Conservation (phyloP, 164 flowering plant genomes). For the Macadamia tetraphylla region DNA sequence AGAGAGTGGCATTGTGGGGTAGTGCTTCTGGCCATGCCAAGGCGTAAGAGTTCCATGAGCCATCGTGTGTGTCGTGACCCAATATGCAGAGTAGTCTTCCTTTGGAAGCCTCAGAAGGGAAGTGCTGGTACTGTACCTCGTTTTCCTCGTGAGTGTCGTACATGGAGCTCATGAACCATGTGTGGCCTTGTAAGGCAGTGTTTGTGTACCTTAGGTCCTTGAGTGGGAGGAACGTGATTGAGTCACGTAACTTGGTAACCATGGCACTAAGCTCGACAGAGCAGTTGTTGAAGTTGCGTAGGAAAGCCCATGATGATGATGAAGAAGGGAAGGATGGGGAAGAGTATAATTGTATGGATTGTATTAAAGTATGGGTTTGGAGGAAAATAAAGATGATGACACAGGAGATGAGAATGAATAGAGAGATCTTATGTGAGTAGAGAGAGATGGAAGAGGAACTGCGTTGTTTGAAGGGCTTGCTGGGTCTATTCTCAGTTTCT, state of each 20-base stretch:
- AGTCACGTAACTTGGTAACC: slow-evolving; percentile 31
- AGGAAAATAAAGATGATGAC: slow-evolving; percentile 15
- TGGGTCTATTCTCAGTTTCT: not conserved
- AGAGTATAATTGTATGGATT: not conserved
- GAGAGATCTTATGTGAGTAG: slow-evolving; percentile 9
- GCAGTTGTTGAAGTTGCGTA: slow-evolving; percentile 11
- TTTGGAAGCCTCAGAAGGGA: slow-evolving; percentile 51
- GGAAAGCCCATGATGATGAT: slow-evolving; percentile 18
- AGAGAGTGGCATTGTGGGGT: slow-evolving; percentile 45
- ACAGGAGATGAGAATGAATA: slow-evolving; percentile 7
- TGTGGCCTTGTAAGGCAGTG: slow-evolving; percentile 56
- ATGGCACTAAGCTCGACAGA: slow-evolving; percentile 18
- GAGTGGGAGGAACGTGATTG: slow-evolving; percentile 75
- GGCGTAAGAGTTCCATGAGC: slow-evolving; percentile 62
- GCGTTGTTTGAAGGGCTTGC: slow-evolving; percentile 4
- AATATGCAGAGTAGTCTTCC: slow-evolving; percentile 60
- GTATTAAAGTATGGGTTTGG: slow-evolving; percentile 11
- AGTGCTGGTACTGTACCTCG: slow-evolving; percentile 59
- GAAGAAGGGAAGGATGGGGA: slow-evolving; percentile 1
- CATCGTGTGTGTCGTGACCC: slow-evolving; percentile 60
- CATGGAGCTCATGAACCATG: slow-evolving; percentile 92
- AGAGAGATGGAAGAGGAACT: slow-evolving; percentile 6
- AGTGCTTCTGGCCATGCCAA: slow-evolving; percentile 65
- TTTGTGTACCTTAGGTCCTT: slow-evolving; percentile 57
- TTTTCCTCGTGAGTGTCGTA: slow-evolving; percentile 51